Evolutionary conservation across 148 eudicot species (phyloP), one percentile per base, ranked within the genome.

Genomic region (Nyssa sinensis): DNA sequence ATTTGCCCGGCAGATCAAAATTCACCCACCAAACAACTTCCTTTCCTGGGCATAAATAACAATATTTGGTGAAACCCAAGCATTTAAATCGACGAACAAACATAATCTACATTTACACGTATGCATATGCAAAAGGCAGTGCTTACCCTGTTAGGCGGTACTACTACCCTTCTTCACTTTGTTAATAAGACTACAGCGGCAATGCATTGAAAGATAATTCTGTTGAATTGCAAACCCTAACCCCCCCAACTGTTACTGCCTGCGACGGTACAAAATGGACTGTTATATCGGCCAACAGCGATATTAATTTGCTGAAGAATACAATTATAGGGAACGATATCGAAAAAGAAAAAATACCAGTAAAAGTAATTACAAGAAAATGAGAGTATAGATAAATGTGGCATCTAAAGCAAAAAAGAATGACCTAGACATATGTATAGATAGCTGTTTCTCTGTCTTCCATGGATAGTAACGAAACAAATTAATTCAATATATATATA

Each of bases 1-100:
- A 96, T 94, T 79, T 72, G 37, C 77, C 37, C 66, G 75, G 9
- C 16, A 17, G n/a, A 71, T 30, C 59, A 44, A 58, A 62, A 21
- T 29, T 73, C 67, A 44, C 44, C 67, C 59, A 73, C 75, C 75
- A 73, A 39, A 24, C 53, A 33, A 70, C 63, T 35, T 23, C 30
- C n/a, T 44, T 41, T 53, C 33, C 31, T 64, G 47, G 23, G 31
- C 37, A 62, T 3, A 8, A 58, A 29, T n/a, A 63, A 27, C 51
- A 49, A 68, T 12, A 4, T 37, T 37, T 62, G 58, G 41, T 30
- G 10, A 63, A 1, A 23, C 19, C n/a, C 57, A 62, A 58, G 5
- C 5, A 7, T 55, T 11, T 55, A n/a, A 55, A 55, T 19, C n/a
- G 0, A 55, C 23, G 1, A n/a, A 55, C 21, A 16, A 2, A 16